A percentile compares a stretch with the other conserved stretches of the same genome.
Conservation (phyloP, 1,284 basidiomycete species). For the Cryptococcus neoformans region DNA sequence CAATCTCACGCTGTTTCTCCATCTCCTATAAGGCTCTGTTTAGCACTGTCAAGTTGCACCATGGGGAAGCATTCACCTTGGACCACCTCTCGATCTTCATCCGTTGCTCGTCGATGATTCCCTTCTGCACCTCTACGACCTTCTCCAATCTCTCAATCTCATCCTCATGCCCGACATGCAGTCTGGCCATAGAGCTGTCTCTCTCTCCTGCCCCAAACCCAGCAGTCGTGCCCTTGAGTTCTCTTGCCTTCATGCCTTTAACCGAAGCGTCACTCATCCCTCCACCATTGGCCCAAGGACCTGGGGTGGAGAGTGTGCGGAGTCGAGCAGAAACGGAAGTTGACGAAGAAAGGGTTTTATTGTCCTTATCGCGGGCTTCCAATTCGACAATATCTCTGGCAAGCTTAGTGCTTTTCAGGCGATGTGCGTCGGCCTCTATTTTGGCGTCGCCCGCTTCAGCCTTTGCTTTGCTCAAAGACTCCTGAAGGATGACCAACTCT, state of each 20-base stretch:
- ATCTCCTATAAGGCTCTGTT: slow-evolving; percentile 26
- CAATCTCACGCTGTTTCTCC: slow-evolving; percentile 41
- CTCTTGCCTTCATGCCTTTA: slow-evolving; percentile 2
- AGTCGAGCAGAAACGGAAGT: slow-evolving; percentile 5
- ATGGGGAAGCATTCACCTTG: slow-evolving; percentile 24
- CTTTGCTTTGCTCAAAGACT: background rate
- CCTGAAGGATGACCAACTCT: slow-evolving; percentile 8
- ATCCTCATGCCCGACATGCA: slow-evolving; percentile 20
- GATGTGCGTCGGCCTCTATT: slow-evolving; percentile 3
- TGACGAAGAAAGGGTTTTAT: slow-evolving; percentile 7
- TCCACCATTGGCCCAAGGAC: slow-evolving; percentile 5
- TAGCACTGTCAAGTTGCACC: slow-evolving; percentile 2
- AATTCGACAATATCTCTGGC: slow-evolving; percentile 5
- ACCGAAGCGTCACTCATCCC: slow-evolving; percentile 3
- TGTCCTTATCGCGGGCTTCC: background rate
- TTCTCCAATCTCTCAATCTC: slow-evolving; percentile 44
- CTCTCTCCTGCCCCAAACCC: slow-evolving; percentile 3
- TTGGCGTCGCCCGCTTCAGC: slow-evolving; percentile 1
- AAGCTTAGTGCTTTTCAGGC: slow-evolving; percentile 2
- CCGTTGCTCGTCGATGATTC: slow-evolving; percentile 42
- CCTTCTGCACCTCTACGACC: slow-evolving; percentile 42
- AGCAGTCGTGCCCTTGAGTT: slow-evolving; percentile 2
- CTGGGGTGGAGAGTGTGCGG: slow-evolving; percentile 11
- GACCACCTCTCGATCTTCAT: slow-evolving; percentile 45
- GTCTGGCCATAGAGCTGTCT: slow-evolving; percentile 2